Base-by-base conservation (phyloP, 2,329 filamentous ascomycete genomes). In the Biscogniauxia mediterranea region DNA sequence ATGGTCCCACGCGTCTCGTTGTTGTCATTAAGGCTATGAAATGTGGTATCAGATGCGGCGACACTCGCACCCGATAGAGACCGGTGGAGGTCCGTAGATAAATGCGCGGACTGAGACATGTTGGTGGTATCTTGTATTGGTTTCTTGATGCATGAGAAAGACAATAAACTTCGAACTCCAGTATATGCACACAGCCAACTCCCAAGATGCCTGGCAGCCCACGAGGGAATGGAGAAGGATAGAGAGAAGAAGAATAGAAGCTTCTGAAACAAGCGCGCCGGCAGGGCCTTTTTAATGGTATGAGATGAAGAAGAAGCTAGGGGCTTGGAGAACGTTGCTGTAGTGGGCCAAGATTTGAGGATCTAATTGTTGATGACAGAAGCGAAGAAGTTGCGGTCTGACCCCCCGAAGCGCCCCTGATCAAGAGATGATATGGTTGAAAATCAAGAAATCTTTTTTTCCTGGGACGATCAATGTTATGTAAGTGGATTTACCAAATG, bases 21-120 rank as follows among this genome's bases (percentile, higher is more conserved):
- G 25, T 79, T 72, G 58, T 84, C 80, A 62, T 81, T 75, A 68
- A 84, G 84, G 75, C 81, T 84, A 70, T 84, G 81, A 70, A 84
- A 84, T 3, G 81, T 83, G 42, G 78, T 79, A 67, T 81, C 79
- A 26, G 82, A 83, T 54, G 73, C 73, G 56, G 79, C 78, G 64
- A 78, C 70, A 69, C 78, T 81, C 54, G 75, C 73, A 56, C 77
- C 74, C 53, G 78, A 79, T 38, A 67, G 66, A 20, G 74, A 70
- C 53, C 70, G 70, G 46, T 69, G 63, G 28, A 70, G 64, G 58
- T 65, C 58, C 20, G 64, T 55, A 46, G 64, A 56, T 42, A 65
- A 61, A 54, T 68, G 56, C 55, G 66, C 66, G 28, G 67, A 61
- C 61, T 60, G 67, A 55, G 70, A 66, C 71, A 71, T 72, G 50